These are phyloP conservation scores for Xylaria sp. DNA, from an alignment of 2,329 filamentous ascomycete genomes.

Conservation along the genomic window DNA sequence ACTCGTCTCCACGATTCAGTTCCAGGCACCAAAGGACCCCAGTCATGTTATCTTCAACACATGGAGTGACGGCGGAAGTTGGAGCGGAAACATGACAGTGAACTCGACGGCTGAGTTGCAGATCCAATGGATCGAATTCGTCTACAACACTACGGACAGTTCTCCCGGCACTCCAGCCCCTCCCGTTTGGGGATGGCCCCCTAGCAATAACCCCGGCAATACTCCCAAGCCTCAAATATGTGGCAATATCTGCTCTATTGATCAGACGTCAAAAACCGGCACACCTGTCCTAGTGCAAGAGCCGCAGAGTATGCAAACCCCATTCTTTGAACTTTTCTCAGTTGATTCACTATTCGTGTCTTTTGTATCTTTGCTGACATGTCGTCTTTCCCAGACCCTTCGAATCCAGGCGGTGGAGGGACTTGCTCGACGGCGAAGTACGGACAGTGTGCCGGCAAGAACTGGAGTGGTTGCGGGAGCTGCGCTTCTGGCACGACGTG, in stretches of 20 bases:
- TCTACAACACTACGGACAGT: slow-evolving; percentile 55
- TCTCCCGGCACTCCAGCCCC: slow-evolving; percentile 19
- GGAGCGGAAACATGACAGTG: slow-evolving; percentile 57
- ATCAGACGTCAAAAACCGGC: slow-evolving; percentile 51
- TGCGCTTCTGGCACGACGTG: slow-evolving; percentile 44
- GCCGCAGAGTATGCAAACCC: slow-evolving; percentile 22
- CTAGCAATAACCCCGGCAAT: background rate
- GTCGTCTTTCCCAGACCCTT: slow-evolving; percentile 13
- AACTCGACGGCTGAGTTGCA: slow-evolving; percentile 58
- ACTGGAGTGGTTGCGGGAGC: slow-evolving; percentile 43
- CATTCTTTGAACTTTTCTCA: background rate
- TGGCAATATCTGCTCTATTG: slow-evolving; percentile 53
- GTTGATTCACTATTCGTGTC: background rate
- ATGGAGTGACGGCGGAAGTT: slow-evolving; percentile 63
- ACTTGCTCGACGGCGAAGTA: slow-evolving; percentile 45
- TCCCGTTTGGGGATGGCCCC: slow-evolving; percentile 5
- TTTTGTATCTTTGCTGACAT: slow-evolving; percentile 1
- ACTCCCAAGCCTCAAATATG: slow-evolving; percentile 39
- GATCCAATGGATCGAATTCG: slow-evolving; percentile 63
- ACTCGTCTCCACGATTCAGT: slow-evolving; percentile 57
- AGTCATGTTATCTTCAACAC: slow-evolving; percentile 61
- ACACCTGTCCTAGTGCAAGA: slow-evolving; percentile 49
- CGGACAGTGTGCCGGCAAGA: slow-evolving; percentile 47
- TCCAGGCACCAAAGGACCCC: slow-evolving; percentile 60
- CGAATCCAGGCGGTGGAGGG: slow-evolving; percentile 29